Base-by-base conservation (phyloP, 2,329 filamentous ascomycete genomes). In the Epichloe glyceriae region DNA sequence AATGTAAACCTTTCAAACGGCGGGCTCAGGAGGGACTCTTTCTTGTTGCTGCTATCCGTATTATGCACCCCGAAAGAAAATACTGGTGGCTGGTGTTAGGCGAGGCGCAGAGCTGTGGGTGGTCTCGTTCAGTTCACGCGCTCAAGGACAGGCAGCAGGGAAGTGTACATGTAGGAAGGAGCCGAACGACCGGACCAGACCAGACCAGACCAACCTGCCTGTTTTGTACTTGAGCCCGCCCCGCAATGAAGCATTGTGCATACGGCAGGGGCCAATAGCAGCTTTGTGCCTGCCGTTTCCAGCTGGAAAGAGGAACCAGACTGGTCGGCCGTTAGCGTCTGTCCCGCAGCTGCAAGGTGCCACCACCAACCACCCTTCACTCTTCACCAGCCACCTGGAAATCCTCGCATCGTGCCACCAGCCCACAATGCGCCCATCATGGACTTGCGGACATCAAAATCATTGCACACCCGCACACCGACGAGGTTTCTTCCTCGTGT, bases 331-430 rank as follows among this genome's bases (percentile, higher is more conserved):
- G 46, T 26, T 48, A 30, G 22, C 35, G 17, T 22, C 33, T 41
- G 30, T 26, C 35, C 46, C 38, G 11, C 42, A 47, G 19, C 34
- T 38, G 34, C 20, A 37, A 37, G 15, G 6, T 14, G 26, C 39
- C n/a, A 20, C 26, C n/a, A 5, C 50, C 50, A 52, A 49, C 50
- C 50, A 51, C 50, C 26, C 7, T 26, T 26, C 22, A 26, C 17
- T 26, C 34, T 22, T 49, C 38, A 43, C 52, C 52, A 53, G 49
- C 52, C 52, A 53, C 52, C 52, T 40, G 34, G 12, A 39, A 44
- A 44, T 44, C 20, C 19, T 17, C 10, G 26, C 11, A 12, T 42
- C 7, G 30, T 19, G 6, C 14, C 46, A 22, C 38, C 39, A 49
- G 47, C 26, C 46, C 30, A 47, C 33, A 22, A 46, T 45, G 33